phyloP scores from a whole-genome alignment of 306 rosid species.

The Purshia tridentata region DNA sequence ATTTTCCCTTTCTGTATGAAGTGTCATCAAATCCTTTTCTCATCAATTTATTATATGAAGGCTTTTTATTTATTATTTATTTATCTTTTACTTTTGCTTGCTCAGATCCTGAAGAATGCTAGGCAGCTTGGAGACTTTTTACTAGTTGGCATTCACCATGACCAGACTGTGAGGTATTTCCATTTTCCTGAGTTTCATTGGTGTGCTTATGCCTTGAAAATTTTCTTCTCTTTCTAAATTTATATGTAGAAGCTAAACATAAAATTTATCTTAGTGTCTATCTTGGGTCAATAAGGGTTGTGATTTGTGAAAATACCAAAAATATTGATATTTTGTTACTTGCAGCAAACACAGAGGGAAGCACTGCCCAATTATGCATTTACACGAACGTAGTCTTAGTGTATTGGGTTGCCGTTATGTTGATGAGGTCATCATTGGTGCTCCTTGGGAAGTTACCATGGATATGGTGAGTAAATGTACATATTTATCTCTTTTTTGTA shows the following conservation, averaged over 20 bases:
- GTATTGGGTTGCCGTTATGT: constrained; percentile 88
- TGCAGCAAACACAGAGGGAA: constrained; percentile 76
- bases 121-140: constrained; percentile 94
- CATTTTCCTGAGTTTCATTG: constrained; percentile 1
- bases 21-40: constrained; percentile 5
- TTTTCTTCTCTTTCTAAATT: neutral
- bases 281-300: constrained; percentile 1
- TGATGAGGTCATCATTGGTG: constrained; percentile 97
- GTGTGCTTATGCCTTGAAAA: neutral
- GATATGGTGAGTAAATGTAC: constrained; percentile 70
- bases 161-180: constrained; percentile 79
- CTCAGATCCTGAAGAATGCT: constrained; percentile 86
- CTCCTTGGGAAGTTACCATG: constrained; percentile 87
- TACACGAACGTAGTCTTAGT: constrained; percentile 96
- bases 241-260: constrained; percentile 2
- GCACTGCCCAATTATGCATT: constrained; percentile 84
- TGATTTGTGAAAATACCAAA: neutral
- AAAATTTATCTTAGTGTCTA: neutral
- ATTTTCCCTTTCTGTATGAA: neutral
- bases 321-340: constrained; percentile 22
- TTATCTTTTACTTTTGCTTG: constrained; percentile 20
- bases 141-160: constrained; percentile 83
- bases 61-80: constrained; percentile 10
- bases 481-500: constrained; percentile 1
- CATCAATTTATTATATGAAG: constrained; percentile 15